A percentile compares a stretch with the other conserved stretches of the same genome.
Evolutionary conservation across 331 rosid species (phyloP).

Genomic region (Erythrophleum ivorense): DNA sequence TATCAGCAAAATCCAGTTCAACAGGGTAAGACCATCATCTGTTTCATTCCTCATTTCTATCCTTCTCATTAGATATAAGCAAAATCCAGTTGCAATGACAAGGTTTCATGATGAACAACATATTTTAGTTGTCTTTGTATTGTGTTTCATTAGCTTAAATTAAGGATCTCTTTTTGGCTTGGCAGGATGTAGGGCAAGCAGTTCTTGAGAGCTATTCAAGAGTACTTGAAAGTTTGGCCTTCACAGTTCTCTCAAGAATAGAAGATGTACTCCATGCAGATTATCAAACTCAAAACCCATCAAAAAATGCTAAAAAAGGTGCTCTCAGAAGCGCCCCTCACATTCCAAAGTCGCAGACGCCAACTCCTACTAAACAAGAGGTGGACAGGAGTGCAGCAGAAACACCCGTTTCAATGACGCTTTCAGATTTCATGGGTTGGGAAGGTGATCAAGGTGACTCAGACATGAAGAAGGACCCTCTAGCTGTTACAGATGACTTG

Average conservation of each 20-base stretch:
- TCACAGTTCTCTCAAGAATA: constrained; percentile 87
- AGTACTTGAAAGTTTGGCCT: constrained; percentile 96
- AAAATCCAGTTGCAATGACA: not conserved
- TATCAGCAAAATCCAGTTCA: constrained; percentile 91
- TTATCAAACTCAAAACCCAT: constrained; percentile 58
- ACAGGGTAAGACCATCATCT: constrained; percentile 53
- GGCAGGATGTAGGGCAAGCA: constrained; percentile 96
- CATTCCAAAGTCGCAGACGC: constrained; percentile 38
- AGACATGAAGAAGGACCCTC: constrained; percentile 54
- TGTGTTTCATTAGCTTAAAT: not conserved
- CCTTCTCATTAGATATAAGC: not conserved
- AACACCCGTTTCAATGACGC: constrained; percentile 63
- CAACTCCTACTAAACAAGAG: constrained; percentile 53
- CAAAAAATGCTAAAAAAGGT: constrained; percentile 39
- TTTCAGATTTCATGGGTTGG: constrained; percentile 97
- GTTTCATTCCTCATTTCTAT: not conserved
- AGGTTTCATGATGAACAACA: not conserved
- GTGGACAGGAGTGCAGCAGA: constrained; percentile 38
- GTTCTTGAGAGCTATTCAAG: constrained; percentile 96
- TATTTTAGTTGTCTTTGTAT: not conserved
- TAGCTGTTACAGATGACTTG: constrained; percentile 45
- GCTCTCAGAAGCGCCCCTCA: constrained; percentile 14
- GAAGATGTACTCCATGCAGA: constrained; percentile 96
- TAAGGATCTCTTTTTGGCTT: constrained; percentile 5
- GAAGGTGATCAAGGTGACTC: constrained; percentile 55